Evolutionary conservation across 148 eudicot species (phyloP), one percentile per base, ranked within the genome.

Genomic region (Vaccinium darrowii): DNA sequence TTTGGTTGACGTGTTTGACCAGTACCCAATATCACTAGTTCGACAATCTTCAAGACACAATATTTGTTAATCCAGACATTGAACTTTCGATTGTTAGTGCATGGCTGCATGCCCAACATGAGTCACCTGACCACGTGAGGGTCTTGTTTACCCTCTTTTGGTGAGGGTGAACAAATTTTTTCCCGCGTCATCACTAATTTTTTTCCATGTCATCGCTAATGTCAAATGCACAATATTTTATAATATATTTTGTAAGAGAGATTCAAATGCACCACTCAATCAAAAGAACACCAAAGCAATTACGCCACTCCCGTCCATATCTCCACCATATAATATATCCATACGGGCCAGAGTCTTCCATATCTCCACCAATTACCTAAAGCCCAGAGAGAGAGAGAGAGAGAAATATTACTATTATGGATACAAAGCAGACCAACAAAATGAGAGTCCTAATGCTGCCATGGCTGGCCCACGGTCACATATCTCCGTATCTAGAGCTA

Each of bases 391-490:
- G 9, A 27, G 39, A 5, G 4, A 23, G 1, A 9, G 10, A 3
- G 14, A 27, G 0, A 7, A 0, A 63, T 51, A 39, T 51, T 39
- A 51, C 11, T 36, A 36, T 1, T 52, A 81, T 81, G 83, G 58
- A 81, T 13, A 11, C 56, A 13, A 63, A 13, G 25, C 21, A 81
- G 43, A 63, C n/a, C 36, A 81, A 2, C 14, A 63, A 21, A 21
- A n/a, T 23, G 36, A 63, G 57, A 2, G 77, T 82, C 49, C 49
- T 82, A 30, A 69, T 82, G 84, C 60, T 69, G 4, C 78, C 77
- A 82, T 82, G 84, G 84, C 19, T 82, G 52, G 63, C 84, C 30
- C 78, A 82, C 18, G 84, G 77, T 69, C 84, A 82, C 50, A 69
- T 71, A 15, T 82, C 84, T 16, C 77, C 76, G 12, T 81, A 21